phyloP scores from a whole-genome alignment of 371 early-diverging fungal species.

The Capillidium rhysosporum region DNA sequence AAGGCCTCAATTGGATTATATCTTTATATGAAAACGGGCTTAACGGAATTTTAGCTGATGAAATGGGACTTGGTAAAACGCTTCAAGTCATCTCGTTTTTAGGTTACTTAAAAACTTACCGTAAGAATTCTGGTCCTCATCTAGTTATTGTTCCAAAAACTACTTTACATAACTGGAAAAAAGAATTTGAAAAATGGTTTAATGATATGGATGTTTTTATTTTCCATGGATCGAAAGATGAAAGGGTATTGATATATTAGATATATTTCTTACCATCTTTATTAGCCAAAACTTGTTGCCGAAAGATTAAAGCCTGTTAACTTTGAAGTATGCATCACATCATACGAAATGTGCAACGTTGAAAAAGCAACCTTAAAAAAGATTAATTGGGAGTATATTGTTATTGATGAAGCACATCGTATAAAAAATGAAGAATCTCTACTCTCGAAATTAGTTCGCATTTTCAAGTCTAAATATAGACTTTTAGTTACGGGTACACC shows the following conservation, averaged over 20 bases:
- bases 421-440: conserved; percentile 95
- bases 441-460: conserved; percentile 75
- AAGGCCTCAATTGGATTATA: conserved; percentile 96
- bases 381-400: conserved; percentile 88
- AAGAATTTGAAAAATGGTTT: conserved; percentile 77
- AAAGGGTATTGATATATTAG: no score
- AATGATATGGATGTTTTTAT: conserved; percentile 55
- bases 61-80: conserved; percentile 98
- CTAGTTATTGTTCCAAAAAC: conserved; percentile 97
- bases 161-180: conserved; percentile 94
- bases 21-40: conserved; percentile 88
- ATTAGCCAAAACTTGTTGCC: no score
- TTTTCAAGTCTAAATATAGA: conserved; percentile 61
- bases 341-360: conserved; percentile 35
- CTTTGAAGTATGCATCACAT: conserved; percentile 34
- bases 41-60: conserved; percentile 97
- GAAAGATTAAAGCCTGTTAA: conserved; percentile 49
- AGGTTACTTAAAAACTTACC: no score
- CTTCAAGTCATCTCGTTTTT: conserved; percentile 94
- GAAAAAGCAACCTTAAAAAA: conserved; percentile 93
- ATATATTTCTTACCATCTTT: no score
- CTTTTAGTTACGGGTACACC: conserved; percentile 98
- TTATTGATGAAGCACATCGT: conserved; percentile 99
- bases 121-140: conserved; percentile 89
- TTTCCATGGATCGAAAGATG: no score